phyloP scores from a whole-genome alignment of 306 rosid species.

The Fragaria iinumae region DNA sequence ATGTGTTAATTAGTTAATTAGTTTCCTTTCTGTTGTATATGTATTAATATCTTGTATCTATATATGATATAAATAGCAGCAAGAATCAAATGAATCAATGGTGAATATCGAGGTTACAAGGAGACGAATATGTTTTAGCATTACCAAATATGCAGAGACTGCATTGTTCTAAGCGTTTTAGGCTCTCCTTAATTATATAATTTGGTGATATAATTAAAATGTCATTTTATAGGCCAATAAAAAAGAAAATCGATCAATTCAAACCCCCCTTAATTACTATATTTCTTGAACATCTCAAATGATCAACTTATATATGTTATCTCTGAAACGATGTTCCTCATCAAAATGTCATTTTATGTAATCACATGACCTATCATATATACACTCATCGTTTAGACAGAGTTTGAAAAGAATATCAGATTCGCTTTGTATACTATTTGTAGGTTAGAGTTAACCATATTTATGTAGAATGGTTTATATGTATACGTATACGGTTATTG shows the following conservation, averaged over 20 bases:
- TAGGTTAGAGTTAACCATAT: neutral
- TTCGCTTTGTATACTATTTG: neutral
- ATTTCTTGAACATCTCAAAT: slow-evolving; percentile 13
- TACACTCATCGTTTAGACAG: neutral
- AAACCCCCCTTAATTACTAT: neutral
- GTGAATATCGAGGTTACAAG: slow-evolving; percentile 5
- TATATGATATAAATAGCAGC: slow-evolving; percentile 6
- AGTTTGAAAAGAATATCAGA: neutral
- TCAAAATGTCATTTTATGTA: neutral
- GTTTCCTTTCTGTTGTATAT: slow-evolving; percentile 14
- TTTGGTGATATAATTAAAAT: neutral
- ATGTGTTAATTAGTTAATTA: neutral
- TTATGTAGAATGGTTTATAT: neutral
- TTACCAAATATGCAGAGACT: slow-evolving; percentile 18
- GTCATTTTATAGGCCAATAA: neutral
- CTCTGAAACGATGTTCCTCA: slow-evolving; percentile 10
- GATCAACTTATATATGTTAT: slow-evolving; percentile 3
- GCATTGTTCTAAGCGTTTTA: slow-evolving; percentile 21
- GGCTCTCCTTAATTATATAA: neutral
- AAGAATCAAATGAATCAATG: slow-evolving; percentile 6
- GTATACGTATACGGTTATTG: neutral
- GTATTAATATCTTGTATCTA: slow-evolving; percentile 10
- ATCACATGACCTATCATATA: neutral
- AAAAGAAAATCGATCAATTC: neutral
- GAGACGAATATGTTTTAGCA: slow-evolving; percentile 18